A percentile compares a stretch with the other conserved stretches of the same genome.
Conservation (phyloP, 2,329 filamentous ascomycete species). For the Botrytis medusae region DNA sequence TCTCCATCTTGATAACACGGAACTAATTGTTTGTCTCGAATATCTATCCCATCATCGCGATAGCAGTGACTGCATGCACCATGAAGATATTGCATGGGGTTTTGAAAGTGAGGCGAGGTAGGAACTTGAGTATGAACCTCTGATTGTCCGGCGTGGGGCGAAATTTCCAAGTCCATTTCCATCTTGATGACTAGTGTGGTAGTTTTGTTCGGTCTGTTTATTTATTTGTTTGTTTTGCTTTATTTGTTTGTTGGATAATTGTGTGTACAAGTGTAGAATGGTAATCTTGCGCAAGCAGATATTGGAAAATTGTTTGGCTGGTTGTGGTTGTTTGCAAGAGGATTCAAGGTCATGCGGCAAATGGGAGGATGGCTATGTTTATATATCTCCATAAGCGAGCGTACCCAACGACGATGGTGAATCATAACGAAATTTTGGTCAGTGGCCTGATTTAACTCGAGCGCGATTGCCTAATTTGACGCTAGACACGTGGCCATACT, state of each 20-base stretch:
- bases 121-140: constrained; percentile 1
- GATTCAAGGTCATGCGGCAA: not conserved
- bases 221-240: not conserved
- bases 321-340: not conserved
- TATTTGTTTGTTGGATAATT: not conserved
- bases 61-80: constrained; percentile 17
- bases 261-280: not conserved
- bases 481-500: constrained; percentile 19
- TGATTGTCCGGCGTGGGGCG: constrained; percentile 6
- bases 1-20: constrained; percentile 3
- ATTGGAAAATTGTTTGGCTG: not conserved
- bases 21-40: constrained; percentile 17
- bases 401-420: constrained; percentile 9
- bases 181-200: not conserved
- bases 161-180: constrained; percentile 11
- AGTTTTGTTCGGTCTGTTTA: not conserved
- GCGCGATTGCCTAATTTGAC: constrained; percentile 5
- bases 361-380: not conserved
- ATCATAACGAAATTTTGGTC: not conserved
- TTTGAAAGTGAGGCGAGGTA: not conserved
- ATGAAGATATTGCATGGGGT: constrained; percentile 14
- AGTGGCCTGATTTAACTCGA: constrained; percentile 6
- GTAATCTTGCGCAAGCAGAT: not conserved
- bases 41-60: constrained; percentile 16
- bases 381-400: constrained; percentile 9